phyloP scores from a whole-genome alignment of 2,329 filamentous ascomycete genomes.

The Ophiostoma quercus region DNA sequence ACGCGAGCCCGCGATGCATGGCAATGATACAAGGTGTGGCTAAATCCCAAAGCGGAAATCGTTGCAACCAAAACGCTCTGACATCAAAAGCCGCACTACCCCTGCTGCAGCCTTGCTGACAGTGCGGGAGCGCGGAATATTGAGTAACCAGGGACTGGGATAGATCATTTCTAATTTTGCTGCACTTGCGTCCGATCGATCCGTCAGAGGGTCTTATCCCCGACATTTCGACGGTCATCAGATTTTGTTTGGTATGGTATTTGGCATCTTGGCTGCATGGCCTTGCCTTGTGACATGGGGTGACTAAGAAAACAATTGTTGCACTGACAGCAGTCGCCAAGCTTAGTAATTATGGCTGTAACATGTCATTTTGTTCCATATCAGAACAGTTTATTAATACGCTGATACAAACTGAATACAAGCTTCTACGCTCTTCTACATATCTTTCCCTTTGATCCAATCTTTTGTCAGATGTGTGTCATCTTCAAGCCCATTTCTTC shows the following conservation, averaged over 20 bases:
- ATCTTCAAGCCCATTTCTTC: not conserved
- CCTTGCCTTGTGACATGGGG: not conserved
- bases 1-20: not conserved
- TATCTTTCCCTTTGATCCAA: not conserved
- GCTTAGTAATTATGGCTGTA: not conserved
- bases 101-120: slow-evolving; percentile 5
- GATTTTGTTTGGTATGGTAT: not conserved
- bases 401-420: not conserved
- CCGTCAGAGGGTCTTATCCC: not conserved
- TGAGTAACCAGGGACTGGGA: not conserved
- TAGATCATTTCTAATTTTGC: not conserved
- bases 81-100: not conserved
- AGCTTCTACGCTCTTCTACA: not conserved
- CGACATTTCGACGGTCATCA: not conserved
- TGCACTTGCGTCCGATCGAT: not conserved
- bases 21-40: not conserved
- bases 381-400: not conserved
- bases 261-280: not conserved
- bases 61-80: not conserved
- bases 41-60: not conserved
- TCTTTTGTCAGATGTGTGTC: not conserved
- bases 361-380: not conserved
- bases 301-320: not conserved
- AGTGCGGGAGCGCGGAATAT: not conserved
- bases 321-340: not conserved